A percentile compares a stretch with the other conserved stretches of the same genome.
Evolutionary conservation across 306 rosid species (phyloP).

Genomic region (Inga leiocalycina): DNA sequence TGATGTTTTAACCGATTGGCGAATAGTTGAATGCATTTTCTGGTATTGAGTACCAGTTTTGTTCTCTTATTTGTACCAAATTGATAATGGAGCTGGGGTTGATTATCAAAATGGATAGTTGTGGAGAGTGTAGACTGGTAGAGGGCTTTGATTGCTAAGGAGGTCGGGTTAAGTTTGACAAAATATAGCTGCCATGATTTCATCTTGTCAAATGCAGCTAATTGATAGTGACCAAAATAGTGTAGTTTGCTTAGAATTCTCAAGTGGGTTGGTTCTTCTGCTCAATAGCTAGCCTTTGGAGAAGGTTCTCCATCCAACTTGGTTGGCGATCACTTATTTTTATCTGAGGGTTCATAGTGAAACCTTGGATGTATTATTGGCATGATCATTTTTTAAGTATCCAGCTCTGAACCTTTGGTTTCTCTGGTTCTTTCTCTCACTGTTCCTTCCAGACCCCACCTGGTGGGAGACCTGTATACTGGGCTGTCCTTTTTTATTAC

Average conservation of each 20-base stretch:
- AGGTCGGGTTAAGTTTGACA: not conserved
- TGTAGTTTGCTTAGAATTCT: not conserved
- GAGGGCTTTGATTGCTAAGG: not conserved
- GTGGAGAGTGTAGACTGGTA: not conserved
- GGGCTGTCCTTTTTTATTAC: slow-evolving; percentile 13
- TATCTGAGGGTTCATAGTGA: not conserved
- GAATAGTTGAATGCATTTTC: not conserved
- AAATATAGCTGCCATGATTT: not conserved
- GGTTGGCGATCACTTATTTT: not conserved
- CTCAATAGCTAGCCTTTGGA: not conserved
- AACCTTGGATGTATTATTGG: slow-evolving; percentile 19
- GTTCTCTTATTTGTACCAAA: not conserved
- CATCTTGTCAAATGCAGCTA: not conserved
- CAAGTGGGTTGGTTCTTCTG: not conserved
- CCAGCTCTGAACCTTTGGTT: slow-evolving; percentile 12
- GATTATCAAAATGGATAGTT: not conserved
- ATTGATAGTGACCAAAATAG: not conserved
- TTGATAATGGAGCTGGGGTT: not conserved
- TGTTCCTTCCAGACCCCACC: slow-evolving; percentile 1
- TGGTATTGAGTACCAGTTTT: not conserved
- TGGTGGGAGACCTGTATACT: no score
- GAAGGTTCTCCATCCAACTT: not conserved
- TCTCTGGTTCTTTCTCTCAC: slow-evolving; percentile 14
- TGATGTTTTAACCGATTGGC: not conserved
- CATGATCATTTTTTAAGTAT: not conserved